Conservation (phyloP, 2,329 filamentous ascomycete genomes). For the Diaporthe citriasiana region DNA sequence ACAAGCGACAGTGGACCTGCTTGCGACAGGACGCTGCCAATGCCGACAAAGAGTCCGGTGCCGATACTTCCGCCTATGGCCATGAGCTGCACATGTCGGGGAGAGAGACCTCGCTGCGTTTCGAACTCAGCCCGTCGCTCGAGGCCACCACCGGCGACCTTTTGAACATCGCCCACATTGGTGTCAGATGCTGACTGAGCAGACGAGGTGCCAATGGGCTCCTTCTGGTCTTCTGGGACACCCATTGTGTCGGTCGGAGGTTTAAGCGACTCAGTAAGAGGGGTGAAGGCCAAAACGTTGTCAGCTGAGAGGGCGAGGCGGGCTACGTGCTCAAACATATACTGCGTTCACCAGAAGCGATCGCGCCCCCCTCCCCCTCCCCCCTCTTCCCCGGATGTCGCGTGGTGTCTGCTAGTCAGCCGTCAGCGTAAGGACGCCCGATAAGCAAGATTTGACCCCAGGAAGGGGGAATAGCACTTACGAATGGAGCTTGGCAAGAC, state of each 20-base stretch:
- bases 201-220: constrained; percentile 16
- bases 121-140: constrained; percentile 39
- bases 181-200: constrained; percentile 24
- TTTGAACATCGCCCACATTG: constrained; percentile 18
- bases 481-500: constrained; percentile 30
- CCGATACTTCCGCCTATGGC: constrained; percentile 63
- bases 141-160: constrained; percentile 11
- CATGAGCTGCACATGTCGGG: constrained; percentile 64
- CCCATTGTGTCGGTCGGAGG: constrained; percentile 10
- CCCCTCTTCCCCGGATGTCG: constrained; percentile 18
- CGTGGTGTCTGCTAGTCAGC: constrained; percentile 33
- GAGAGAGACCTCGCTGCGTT: constrained; percentile 48
- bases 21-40: constrained; percentile 57
- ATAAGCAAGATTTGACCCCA: constrained; percentile 32
- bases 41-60: constrained; percentile 59
- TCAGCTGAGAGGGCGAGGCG: neutral
- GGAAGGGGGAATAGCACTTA: constrained; percentile 12
- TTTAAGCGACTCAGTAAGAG: neutral
- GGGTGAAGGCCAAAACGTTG: neutral
- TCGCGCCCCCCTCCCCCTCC: constrained; percentile 7
- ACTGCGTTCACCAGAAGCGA: neutral
- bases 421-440: constrained; percentile 11
- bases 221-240: constrained; percentile 21
- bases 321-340: constrained; percentile 11
- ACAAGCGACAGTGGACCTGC: constrained; percentile 60